Evolutionary conservation across 2,329 filamentous ascomycete genomes (phyloP), one percentile per base, ranked within the genome.

Genomic region (Ceratocystis ficicola): DNA sequence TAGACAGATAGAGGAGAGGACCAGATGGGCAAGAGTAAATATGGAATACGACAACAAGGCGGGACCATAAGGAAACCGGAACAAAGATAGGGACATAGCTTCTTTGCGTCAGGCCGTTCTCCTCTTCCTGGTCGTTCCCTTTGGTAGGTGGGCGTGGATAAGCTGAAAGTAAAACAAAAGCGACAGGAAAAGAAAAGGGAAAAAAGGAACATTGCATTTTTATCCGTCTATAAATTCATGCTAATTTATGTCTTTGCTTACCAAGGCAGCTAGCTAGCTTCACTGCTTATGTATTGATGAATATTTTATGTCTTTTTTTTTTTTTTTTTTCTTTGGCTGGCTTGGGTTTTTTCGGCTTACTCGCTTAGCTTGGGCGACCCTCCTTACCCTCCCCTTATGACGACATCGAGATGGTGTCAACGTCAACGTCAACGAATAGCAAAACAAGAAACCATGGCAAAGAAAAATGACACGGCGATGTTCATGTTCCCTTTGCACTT

Each of bases 31-130:
- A 10, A 36, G 32, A 36, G 32, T 36, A 36, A 36, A 12, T 36
- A 12, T 36, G 10, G n/a, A 36, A 59, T 30, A 59, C 25, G 28
- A 57, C 52, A 7, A 12, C 32, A 36, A 36, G 32, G 8, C 32
- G 32, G 32, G 32, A 12, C 32, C 32, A 36, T 8, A 36, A 4
- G 7, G 32, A 36, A 36, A 36, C 32, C 12, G 8, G 32, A 36
- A 36, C 32, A 50, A 25, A 12, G 22, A 55, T 22, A n/a, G 52
- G 52, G 52, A 59, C 52, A 59, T 59, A 59, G 52, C 52, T 59
- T 59, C 52, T 36, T 36, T 36, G 32, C 32, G 8, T 4, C 32
- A 36, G 32, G 10, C 32, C 10, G 32, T 36, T 3, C 22, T 52
- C 48, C 17, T 52, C 48, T 25, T 52, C 22, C 20, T 52, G 22